phyloP scores from a whole-genome alignment of 2,329 filamentous ascomycete species.

The Fusarium nanum region DNA sequence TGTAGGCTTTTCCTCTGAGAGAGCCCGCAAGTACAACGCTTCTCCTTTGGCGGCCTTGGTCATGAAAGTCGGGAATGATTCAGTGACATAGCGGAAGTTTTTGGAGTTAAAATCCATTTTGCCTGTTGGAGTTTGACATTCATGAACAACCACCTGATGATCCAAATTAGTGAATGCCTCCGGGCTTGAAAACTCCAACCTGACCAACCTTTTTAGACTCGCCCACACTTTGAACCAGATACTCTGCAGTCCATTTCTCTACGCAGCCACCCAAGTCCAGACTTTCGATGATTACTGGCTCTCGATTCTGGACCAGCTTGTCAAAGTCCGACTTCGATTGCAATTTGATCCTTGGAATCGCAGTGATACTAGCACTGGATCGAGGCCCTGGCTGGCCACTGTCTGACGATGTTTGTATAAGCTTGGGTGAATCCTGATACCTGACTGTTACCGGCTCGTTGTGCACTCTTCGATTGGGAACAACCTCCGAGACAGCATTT shows the following conservation, averaged over 20 bases:
- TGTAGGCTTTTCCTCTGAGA: slow-evolving; percentile 76
- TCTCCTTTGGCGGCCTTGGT: slow-evolving; percentile 67
- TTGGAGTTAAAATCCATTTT: slow-evolving; percentile 85
- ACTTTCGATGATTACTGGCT: slow-evolving; percentile 70
- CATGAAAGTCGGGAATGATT: slow-evolving; percentile 75
- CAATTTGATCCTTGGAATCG: slow-evolving; percentile 65
- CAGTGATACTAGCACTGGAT: slow-evolving; percentile 37
- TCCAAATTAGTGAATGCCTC: slow-evolving; percentile 11
- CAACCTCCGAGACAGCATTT: neutral
- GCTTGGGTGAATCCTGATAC: slow-evolving; percentile 47
- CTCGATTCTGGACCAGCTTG: slow-evolving; percentile 65
- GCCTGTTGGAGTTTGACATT: slow-evolving; percentile 63
- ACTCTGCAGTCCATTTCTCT: slow-evolving; percentile 73
- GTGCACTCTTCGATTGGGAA: neutral
- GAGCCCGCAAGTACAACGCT: slow-evolving; percentile 80
- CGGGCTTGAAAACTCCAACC: neutral
- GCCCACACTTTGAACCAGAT: slow-evolving; percentile 73
- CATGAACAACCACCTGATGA: slow-evolving; percentile 76
- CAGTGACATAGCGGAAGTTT: slow-evolving; percentile 82
- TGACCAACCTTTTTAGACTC: slow-evolving; percentile 66
- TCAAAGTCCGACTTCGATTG: slow-evolving; percentile 68
- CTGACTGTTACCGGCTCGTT: slow-evolving; percentile 15
- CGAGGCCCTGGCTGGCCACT: neutral
- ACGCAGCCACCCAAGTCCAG: slow-evolving; percentile 76
- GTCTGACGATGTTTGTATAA: slow-evolving; percentile 31